A percentile compares a stretch with the other conserved stretches of the same genome.
Evolutionary conservation across 2,329 filamentous ascomycete species (phyloP).

Genomic region (Colletotrichum karsti): DNA sequence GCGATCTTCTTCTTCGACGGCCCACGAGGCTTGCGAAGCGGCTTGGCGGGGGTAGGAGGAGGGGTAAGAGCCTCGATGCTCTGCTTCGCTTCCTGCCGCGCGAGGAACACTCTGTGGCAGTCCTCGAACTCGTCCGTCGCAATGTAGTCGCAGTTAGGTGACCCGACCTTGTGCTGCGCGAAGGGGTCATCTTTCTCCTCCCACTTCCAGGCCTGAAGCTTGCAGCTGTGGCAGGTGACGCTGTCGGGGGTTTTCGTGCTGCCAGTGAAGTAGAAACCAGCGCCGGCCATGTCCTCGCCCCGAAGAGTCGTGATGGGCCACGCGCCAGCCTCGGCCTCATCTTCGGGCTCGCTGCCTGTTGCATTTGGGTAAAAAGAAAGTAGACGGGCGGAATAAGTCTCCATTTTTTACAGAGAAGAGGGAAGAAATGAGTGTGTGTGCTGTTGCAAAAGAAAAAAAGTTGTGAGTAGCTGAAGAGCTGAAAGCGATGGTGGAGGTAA

Average conservation of each 20-base stretch:
- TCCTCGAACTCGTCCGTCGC: background rate
- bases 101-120: background rate
- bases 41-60: background rate
- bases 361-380: background rate
- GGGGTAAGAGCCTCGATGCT: background rate
- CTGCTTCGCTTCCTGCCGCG: background rate
- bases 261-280: background rate
- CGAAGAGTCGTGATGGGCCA: background rate
- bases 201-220: conserved; percentile 10
- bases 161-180: background rate
- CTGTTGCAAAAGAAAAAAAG: too few species aligned
- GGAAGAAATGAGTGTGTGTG: too few species aligned
- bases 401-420: too few species aligned
- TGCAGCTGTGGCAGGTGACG: background rate
- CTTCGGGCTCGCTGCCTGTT: background rate
- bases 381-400: background rate
- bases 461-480: too few species aligned
- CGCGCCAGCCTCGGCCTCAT: background rate
- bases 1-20: background rate
- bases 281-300: conserved; percentile 16
- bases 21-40: background rate
- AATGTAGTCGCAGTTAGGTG: background rate
- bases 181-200: conserved; percentile 14
- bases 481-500: too few species aligned
- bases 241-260: background rate